phyloP scores from a whole-genome alignment of 805 yeast genomes.

The Yamadazyma nakazawae region DNA sequence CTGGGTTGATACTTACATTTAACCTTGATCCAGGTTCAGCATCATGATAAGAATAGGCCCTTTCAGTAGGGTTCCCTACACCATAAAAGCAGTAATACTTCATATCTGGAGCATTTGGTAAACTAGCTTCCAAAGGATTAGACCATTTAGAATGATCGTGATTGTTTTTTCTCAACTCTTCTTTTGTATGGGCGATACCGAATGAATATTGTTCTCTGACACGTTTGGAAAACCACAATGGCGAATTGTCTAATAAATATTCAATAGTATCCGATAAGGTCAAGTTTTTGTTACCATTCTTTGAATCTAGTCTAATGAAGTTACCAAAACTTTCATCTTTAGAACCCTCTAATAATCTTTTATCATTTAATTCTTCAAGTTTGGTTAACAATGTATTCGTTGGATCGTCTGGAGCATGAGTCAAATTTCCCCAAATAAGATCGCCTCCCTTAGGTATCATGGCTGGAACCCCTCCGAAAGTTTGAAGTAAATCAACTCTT shows the following conservation, averaged over 20 bases:
- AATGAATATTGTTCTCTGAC: constrained; percentile 69
- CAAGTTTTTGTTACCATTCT: constrained; percentile 41
- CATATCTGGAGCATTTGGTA: constrained; percentile 93
- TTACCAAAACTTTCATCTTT: constrained; percentile 53
- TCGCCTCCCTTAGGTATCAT: constrained; percentile 98
- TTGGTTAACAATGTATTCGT: constrained; percentile 24
- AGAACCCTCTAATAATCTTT: constrained; percentile 18
- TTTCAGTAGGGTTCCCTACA: constrained; percentile 93
- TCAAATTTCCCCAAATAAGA: constrained; percentile 76
- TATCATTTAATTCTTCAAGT: constrained; percentile 11
- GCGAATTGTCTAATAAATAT: constrained; percentile 59
- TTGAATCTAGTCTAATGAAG: constrained; percentile 62
- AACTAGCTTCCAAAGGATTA: constrained; percentile 89
- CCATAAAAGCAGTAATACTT: constrained; percentile 89
- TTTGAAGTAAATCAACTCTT: constrained; percentile 76
- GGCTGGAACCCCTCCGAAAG: constrained; percentile 92
- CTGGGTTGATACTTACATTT: constrained; percentile 69
- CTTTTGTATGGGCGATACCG: constrained; percentile 62
- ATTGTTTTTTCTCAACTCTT: constrained; percentile 63
- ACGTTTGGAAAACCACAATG: constrained; percentile 71
- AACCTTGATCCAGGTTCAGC: constrained; percentile 51
- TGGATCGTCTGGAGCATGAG: constrained; percentile 71
- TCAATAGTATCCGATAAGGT: constrained; percentile 71
- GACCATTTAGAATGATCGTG: constrained; percentile 79
- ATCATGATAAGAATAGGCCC: constrained; percentile 82